phyloP scores from a whole-genome alignment of 345 rosid genomes.

The Eucalyptus sideroxylon region DNA sequence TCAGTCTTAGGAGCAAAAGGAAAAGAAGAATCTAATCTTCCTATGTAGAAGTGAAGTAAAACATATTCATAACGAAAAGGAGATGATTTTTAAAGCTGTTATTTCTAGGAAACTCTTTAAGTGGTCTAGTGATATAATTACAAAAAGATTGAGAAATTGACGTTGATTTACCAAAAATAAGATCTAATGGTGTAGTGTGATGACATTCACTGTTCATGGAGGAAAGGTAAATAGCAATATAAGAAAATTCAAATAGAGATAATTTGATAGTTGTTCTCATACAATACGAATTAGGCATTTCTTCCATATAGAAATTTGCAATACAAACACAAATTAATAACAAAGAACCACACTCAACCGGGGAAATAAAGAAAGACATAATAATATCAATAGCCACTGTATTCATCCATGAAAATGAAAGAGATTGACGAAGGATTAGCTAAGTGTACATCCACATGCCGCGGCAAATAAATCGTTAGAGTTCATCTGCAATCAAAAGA shows the following conservation, averaged over 20 bases:
- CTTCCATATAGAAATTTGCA: background rate
- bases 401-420: background rate
- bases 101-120: background rate
- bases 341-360: background rate
- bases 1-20: background rate
- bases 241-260: background rate
- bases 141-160: background rate
- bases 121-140: background rate
- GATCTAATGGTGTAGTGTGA: background rate
- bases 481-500: background rate
- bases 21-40: background rate
- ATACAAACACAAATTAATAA: background rate
- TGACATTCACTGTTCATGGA: background rate
- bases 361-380: background rate
- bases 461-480: background rate
- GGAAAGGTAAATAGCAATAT: background rate
- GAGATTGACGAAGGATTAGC: background rate
- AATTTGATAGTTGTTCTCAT: background rate
- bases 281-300: fast-evolving
- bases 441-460: background rate
- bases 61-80: background rate
- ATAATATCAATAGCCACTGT: background rate
- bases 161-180: background rate
- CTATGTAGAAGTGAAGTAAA: background rate
- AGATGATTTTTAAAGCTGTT: fast-evolving